Evolutionary conservation across 768 basidiomycete genomes (phyloP).

Genomic region (Dictyophora rubrovolvata): DNA sequence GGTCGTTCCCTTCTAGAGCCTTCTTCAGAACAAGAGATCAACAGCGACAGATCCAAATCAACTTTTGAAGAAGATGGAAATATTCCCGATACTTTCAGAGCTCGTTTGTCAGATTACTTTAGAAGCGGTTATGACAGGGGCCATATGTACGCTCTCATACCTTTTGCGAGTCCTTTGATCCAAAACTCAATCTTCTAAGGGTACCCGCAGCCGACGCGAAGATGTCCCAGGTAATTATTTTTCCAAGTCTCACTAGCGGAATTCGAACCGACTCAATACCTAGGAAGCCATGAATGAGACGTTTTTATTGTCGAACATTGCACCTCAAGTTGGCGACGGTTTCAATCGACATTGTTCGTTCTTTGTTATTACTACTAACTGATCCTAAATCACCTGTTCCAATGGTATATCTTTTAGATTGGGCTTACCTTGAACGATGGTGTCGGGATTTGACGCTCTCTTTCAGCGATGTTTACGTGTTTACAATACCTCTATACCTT

Average conservation of each 20-base stretch:
- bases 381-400: not conserved
- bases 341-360: conserved; percentile 92
- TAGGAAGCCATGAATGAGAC: conserved; percentile 94
- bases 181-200: conserved; percentile 33
- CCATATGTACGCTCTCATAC: conserved; percentile 63
- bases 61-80: conserved; percentile 75
- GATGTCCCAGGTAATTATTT: conserved; percentile 51
- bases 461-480: conserved; percentile 93
- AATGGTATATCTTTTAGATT: conserved; percentile 42
- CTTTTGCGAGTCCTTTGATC: not conserved
- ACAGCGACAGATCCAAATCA: conserved; percentile 65
- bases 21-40: conserved; percentile 27
- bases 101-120: conserved; percentile 83
- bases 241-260: conserved; percentile 3
- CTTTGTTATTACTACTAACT: not conserved
- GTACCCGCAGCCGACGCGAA: conserved; percentile 97
- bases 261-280: not conserved
- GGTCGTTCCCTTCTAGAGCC: conserved; percentile 32
- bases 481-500: conserved; percentile 95
- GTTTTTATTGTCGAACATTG: conserved; percentile 89
- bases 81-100: conserved; percentile 68
- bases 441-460: conserved; percentile 78
- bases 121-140: conserved; percentile 91
- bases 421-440: conserved; percentile 96
- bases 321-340: conserved; percentile 94